Evolutionary conservation across 805 yeast genomes (phyloP), one percentile per base, ranked within the genome.

Genomic region (Candida germanica): DNA sequence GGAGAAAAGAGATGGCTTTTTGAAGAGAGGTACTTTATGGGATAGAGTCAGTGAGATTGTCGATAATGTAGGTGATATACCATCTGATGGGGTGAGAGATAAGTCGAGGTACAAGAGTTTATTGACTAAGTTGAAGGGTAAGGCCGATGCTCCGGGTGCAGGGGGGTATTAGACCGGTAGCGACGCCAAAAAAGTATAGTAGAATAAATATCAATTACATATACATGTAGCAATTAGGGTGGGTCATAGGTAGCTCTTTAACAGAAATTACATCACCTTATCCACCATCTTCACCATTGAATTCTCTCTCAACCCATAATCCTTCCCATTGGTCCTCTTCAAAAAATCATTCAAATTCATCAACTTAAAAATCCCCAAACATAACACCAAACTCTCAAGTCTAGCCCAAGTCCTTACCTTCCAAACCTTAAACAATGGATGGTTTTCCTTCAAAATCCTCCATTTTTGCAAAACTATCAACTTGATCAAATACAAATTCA

Each of bases 111-210:
- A 84, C 63, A 77, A 78, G 53, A 83, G 75, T 44, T 69, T 84
- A 42, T 69, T 84, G 53, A 61, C 65, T 38, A 76, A 78, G 44
- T 70, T 84, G 52, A 79, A 80, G 66, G 85, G 81, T 26, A 84
- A 83, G 48, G 74, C 72, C 32, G 70, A 73, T 42, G 91, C 78
- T 32, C 93, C 93, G 17, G 91, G 89, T 25, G 88, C 87, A 25
- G 83, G 73, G 20, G 84, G 84, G 10, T 77, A 76, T 54, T 70
- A 40, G 27, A 10, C n/a, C n/a, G n/a, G n/a, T n/a, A n/a, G n/a
- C n/a, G n/a, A n/a, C n/a, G n/a, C n/a, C n/a, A n/a, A n/a, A n/a
- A 28, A 13, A 13, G 15, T 13, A 28, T 8, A n/a, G n/a, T n/a
- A n/a, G n/a, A n/a, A n/a, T n/a, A n/a, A n/a, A n/a, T n/a, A n/a